Evolutionary conservation across 2,329 filamentous ascomycete genomes (phyloP), one percentile per base, ranked within the genome.

Genomic region (Aureobasidium sp.): DNA sequence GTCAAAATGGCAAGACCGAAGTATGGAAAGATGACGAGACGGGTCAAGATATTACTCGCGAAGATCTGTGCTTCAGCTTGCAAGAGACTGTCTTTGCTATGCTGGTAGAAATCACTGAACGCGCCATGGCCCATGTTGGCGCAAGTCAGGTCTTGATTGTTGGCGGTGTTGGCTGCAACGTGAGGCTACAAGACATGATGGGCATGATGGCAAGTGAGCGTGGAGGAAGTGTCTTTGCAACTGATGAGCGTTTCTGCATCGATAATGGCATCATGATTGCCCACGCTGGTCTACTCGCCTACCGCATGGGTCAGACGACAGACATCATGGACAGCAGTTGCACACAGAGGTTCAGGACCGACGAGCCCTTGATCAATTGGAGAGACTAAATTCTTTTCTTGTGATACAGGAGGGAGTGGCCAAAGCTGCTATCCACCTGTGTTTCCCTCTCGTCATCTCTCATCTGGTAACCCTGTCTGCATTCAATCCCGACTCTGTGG

Each of bases 221-320:
- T 40, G 90, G 91, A 59, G 94, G 94, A 4, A 92, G 85, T 69
- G 90, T 97, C 3, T 97, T 89, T 76, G 92, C 94, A 27, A 97
- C 93, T 0, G 94, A 99, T 73, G 94, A 99, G 79, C 82, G 94
- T 49, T 99, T 96, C 74, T 99, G 94, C 73, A 99, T 99, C 68
- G 94, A 99, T 75, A 99, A 99, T 70, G 94, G 94, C 53, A 97
- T 99, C 72, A 99, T 99, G 94, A 99, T 99, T 77, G 94, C 94
- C 1, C 93, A 99, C 74, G 94, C 94, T 1, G 94, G 94, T 2
- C 76, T 99, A 68, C 73, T 97, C 69, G 92, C 92, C 1, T 94
- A 89, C 72, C 81, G 86, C 73, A 92, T 86, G 17, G 93, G 93
- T 1, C 91, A 91, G 71, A 81, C 77, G 63, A 97, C 91, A 1